phyloP scores from a whole-genome alignment of 139 green algal species.

The Tetraselmis chui region DNA sequence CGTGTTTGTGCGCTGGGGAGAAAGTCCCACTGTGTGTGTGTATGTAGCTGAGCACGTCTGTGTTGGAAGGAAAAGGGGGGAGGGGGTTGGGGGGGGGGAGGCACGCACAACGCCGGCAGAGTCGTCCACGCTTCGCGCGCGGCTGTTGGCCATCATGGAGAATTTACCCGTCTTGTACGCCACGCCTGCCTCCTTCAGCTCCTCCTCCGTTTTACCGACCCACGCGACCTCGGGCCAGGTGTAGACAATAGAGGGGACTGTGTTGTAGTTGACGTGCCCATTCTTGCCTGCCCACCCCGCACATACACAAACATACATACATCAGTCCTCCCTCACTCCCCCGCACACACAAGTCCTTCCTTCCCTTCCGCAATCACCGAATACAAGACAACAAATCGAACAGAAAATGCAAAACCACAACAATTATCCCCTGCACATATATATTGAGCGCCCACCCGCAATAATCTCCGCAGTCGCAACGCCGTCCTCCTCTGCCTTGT shows the following conservation, averaged over 20 bases:
- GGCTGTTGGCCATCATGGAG: slow-evolving; percentile 92
- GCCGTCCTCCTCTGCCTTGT: slow-evolving; percentile 99
- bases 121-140: slow-evolving; percentile 83
- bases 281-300: no score
- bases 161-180: slow-evolving; percentile 93
- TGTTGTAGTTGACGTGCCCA: slow-evolving; percentile 97
- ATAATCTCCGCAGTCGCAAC: slow-evolving; percentile 91
- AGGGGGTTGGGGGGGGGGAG: not conserved
- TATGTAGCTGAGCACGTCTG: no score
- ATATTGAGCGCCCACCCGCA: slow-evolving; percentile 41
- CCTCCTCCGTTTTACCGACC: slow-evolving; percentile 78
- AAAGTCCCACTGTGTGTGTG: no score
- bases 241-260: slow-evolving; percentile 95
- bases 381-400: not conserved
- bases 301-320: no score
- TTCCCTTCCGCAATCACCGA: not conserved
- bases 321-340: not conserved
- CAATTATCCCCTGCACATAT: no score
- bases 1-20: no score
- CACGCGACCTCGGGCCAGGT: slow-evolving; percentile 86
- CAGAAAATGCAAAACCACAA: no score
- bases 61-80: not conserved
- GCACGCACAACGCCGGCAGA: slow-evolving; percentile 65
- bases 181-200: slow-evolving; percentile 53
- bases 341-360: no score